phyloP scores from a whole-genome alignment of 495 filamentous ascomycete species.

The Bacidia rubella region DNA sequence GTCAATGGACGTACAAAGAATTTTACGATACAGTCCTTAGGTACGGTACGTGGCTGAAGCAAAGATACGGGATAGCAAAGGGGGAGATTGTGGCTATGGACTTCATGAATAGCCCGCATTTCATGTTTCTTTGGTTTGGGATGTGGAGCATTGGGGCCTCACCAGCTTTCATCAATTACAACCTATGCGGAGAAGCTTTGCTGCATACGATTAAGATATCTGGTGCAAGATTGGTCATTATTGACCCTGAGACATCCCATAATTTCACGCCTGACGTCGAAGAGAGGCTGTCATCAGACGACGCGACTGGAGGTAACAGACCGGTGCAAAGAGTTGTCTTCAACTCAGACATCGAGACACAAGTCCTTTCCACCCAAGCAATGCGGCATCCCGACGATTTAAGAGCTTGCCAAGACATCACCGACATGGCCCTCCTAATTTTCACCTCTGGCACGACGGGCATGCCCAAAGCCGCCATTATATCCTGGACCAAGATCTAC shows the following conservation, averaged over 20 bases:
- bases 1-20: constrained; percentile 67
- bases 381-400: constrained; percentile 49
- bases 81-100: constrained; percentile 80
- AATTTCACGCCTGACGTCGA: constrained; percentile 36
- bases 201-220: constrained; percentile 66
- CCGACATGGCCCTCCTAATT: constrained; percentile 60
- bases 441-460: constrained; percentile 87
- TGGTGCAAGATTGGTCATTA: constrained; percentile 53
- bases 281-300: constrained; percentile 27
- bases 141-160: constrained; percentile 80
- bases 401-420: constrained; percentile 35
- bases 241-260: constrained; percentile 55
- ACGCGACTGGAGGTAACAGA: constrained; percentile 34
- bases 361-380: constrained; percentile 42
- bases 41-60: constrained; percentile 74
- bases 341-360: constrained; percentile 46
- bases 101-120: constrained; percentile 73
- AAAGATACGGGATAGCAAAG: constrained; percentile 50
- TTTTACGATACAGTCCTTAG: constrained; percentile 60
- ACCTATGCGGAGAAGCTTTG: constrained; percentile 61
- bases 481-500: constrained; percentile 60
- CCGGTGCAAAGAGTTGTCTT: constrained; percentile 48
- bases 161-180: constrained; percentile 95
- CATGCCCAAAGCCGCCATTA: constrained; percentile 77
- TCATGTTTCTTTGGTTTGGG: constrained; percentile 72